These are phyloP conservation scores for Talaromyces borbonicus DNA, from an alignment of 495 filamentous ascomycete species.

Conservation along the genomic window DNA sequence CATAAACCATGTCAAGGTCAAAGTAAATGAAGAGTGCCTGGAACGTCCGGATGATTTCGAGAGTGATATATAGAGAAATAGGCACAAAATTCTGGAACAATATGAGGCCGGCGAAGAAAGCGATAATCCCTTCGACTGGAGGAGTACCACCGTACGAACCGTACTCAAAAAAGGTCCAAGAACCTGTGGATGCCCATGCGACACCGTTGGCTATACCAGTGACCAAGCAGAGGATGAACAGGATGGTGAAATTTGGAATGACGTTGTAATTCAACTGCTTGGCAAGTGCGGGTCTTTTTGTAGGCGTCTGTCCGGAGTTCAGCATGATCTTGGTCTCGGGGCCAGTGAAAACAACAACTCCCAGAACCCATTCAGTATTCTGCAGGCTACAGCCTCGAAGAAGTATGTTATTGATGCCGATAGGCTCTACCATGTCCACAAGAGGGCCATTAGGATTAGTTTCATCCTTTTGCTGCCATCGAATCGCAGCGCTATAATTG, in stretches of 20 bases:
- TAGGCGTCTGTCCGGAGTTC: constrained; percentile 95
- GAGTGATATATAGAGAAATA: constrained; percentile 93
- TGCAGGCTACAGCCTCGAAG: constrained; percentile 86
- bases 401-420: constrained; percentile 89
- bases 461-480: constrained; percentile 70
- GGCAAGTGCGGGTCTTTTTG: constrained; percentile 82
- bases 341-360: constrained; percentile 93
- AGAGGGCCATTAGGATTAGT: constrained; percentile 47
- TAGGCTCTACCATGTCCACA: constrained; percentile 79
- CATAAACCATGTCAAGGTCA: constrained; percentile 80
- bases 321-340: constrained; percentile 99
- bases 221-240: constrained; percentile 84
- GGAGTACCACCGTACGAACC: constrained; percentile 72
- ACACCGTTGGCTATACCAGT: constrained; percentile 77
- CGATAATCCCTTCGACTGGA: constrained; percentile 79
- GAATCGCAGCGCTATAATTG: constrained; percentile 78
- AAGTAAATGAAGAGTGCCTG: constrained; percentile 98
- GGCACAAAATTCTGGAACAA: constrained; percentile 98
- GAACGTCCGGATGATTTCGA: constrained; percentile 87
- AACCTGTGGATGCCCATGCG: constrained; percentile 69
- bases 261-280: constrained; percentile 96
- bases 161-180: constrained; percentile 76
- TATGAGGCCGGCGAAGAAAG: constrained; percentile 90
- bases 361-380: constrained; percentile 95
- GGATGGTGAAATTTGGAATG: constrained; percentile 88